Conservation (phyloP, 1,284 basidiomycete species). For the Amylostereum chailletii region DNA sequence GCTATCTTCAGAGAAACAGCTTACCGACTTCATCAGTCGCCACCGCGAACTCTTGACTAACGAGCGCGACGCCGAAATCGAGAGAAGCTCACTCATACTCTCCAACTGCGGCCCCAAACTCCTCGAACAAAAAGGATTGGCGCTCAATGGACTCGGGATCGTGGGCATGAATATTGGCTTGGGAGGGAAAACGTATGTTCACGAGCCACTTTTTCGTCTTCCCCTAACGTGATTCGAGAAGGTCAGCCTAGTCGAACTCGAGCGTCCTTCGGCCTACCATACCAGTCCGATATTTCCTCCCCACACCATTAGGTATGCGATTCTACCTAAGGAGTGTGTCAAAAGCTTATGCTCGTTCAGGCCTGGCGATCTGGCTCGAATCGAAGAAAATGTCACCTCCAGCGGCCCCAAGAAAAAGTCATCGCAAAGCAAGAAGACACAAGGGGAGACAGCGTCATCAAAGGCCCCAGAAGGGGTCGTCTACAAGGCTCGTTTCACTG, state of each 20-base stretch:
- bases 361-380: conserved; percentile 71
- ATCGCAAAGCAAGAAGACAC: conserved; percentile 25
- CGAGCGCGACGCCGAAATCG: conserved; percentile 80
- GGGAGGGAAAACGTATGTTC: conserved; percentile 80
- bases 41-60: conserved; percentile 61
- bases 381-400: conserved; percentile 59
- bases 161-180: conserved; percentile 70
- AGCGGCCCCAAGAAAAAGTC: conserved; percentile 35
- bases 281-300: conserved; percentile 66
- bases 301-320: conserved; percentile 67
- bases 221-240: conserved; percentile 16
- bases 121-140: conserved; percentile 82
- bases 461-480: conserved; percentile 66
- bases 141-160: conserved; percentile 68
- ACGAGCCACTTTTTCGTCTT: neutral
- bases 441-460: conserved; percentile 21
- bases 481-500: conserved; percentile 50
- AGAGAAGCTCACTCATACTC: conserved; percentile 71
- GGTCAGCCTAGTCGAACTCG: conserved; percentile 76
- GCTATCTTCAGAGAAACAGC: conserved; percentile 27
- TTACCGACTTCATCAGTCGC: conserved; percentile 60
- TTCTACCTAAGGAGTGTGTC: conserved; percentile 9
- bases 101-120: conserved; percentile 80
- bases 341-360: conserved; percentile 8
- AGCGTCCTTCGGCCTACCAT: conserved; percentile 78